A percentile compares a stretch with the other conserved stretches of the same genome.
These are phyloP conservation scores for Pythium brachiatum DNA, from an alignment of 352 stramenopile genomes.

Conservation along the genomic window DNA sequence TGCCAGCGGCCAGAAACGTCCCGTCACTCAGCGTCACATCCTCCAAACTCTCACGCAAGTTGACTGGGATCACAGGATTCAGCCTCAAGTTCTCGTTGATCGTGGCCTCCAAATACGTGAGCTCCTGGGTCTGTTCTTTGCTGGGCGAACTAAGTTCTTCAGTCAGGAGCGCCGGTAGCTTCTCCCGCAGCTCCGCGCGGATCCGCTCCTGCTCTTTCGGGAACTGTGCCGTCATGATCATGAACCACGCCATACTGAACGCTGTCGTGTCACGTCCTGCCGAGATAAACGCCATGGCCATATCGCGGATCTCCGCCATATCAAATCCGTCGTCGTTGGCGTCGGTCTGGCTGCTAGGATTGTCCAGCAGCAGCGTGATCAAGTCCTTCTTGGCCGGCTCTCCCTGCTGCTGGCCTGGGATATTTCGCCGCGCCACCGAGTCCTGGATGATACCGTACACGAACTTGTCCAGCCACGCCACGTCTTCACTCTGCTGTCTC, in stretches of 20 bases:
- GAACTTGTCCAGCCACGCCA: slow-evolving; percentile 20
- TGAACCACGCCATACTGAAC: slow-evolving; percentile 62
- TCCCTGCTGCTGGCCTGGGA: neutral
- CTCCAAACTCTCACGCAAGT: slow-evolving; percentile 36
- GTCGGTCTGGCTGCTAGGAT: too few species aligned
- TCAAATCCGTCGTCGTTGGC: neutral
- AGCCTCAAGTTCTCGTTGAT: slow-evolving; percentile 68
- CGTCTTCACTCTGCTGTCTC: slow-evolving; percentile 26
- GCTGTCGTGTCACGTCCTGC: slow-evolving; percentile 77
- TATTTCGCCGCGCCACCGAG: slow-evolving; percentile 16
- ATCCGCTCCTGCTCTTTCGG: slow-evolving; percentile 44
- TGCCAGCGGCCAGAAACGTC: slow-evolving; percentile 35
- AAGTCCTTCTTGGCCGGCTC: too few species aligned
- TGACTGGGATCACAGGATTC: slow-evolving; percentile 55
- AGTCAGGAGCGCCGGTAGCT: slow-evolving; percentile 37
- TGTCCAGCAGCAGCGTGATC: slow-evolving; percentile 15
- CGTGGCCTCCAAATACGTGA: slow-evolving; percentile 61
- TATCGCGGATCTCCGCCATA: slow-evolving; percentile 50
- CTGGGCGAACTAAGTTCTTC: slow-evolving; percentile 22
- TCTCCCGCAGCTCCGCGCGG: slow-evolving; percentile 36
- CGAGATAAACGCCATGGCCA: slow-evolving; percentile 74
- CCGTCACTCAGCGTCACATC: too few species aligned
- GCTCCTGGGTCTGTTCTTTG: slow-evolving; percentile 49
- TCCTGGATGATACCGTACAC: slow-evolving; percentile 22
- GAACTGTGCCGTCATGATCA: slow-evolving; percentile 67